A percentile compares a stretch with the other conserved stretches of the same genome.
Evolutionary conservation across 805 yeast species (phyloP).

Genomic region (Peterozyma xylosa): DNA sequence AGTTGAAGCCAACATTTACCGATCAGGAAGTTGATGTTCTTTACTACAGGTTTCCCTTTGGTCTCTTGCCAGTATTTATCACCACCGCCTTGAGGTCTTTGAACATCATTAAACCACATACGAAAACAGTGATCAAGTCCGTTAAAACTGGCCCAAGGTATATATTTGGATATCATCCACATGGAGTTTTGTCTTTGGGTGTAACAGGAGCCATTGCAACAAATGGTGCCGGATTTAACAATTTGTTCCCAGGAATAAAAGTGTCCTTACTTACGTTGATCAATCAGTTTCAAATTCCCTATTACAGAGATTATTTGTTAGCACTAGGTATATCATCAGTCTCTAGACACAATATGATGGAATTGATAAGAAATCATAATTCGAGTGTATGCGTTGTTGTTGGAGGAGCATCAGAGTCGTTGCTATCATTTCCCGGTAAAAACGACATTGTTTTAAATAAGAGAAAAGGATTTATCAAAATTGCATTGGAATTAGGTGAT

Average conservation of each 20-base stretch:
- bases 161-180: conserved; percentile 92
- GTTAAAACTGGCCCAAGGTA: conserved; percentile 62
- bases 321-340: conserved; percentile 83
- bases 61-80: conserved; percentile 3
- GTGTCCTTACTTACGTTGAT: conserved; percentile 72
- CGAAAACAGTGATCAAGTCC: conserved; percentile 11
- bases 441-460: conserved; percentile 65
- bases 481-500: conserved; percentile 78
- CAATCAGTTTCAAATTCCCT: conserved; percentile 77
- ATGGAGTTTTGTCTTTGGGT: conserved; percentile 91
- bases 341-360: conserved; percentile 60
- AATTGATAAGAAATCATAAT: conserved; percentile 49
- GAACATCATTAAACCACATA: conserved; percentile 1
- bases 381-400: conserved; percentile 83
- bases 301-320: conserved; percentile 79
- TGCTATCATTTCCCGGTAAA: conserved; percentile 56
- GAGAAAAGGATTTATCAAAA: conserved; percentile 81
- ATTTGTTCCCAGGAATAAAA: conserved; percentile 77
- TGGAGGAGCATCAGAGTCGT: conserved; percentile 93
- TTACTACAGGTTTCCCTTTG: conserved; percentile 10
- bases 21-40: conserved; percentile 14
- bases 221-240: conserved; percentile 66
- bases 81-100: conserved; percentile 1
- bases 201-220: conserved; percentile 80
- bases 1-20: conserved; percentile 67